A percentile compares a stretch with the other conserved stretches of the same genome.
Evolutionary conservation across 306 rosid genomes (phyloP).

Genomic region (Oemleria cerasiformis): DNA sequence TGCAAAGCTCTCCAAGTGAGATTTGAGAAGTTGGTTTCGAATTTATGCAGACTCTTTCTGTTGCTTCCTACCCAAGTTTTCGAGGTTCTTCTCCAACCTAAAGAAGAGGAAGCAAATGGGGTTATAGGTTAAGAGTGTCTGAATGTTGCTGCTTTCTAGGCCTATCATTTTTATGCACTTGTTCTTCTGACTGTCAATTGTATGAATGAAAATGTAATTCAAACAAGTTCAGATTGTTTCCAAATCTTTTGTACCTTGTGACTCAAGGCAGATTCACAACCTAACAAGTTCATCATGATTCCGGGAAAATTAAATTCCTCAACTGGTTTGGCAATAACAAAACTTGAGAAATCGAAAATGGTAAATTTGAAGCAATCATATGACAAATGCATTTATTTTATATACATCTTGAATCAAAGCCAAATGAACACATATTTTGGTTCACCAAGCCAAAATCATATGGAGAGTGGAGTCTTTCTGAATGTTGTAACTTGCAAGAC

Average conservation of each 20-base stretch:
- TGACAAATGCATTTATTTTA: neutral
- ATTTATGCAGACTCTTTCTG: neutral
- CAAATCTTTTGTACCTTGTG: neutral
- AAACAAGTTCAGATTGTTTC: neutral
- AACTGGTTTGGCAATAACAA: neutral
- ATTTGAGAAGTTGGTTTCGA: slow-evolving; percentile 14
- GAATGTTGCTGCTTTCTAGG: neutral
- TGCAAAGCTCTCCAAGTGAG: slow-evolving; percentile 10
- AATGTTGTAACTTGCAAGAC: slow-evolving; percentile 16
- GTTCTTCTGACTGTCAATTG: neutral
- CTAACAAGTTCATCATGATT: neutral
- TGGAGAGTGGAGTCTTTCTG: slow-evolving; percentile 34
- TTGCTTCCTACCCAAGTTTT: slow-evolving; percentile 11
- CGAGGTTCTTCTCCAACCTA: slow-evolving; percentile 7
- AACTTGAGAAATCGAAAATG: neutral
- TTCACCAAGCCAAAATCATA: slow-evolving; percentile 14
- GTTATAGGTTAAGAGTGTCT: neutral
- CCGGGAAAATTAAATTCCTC: neutral
- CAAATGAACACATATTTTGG: neutral
- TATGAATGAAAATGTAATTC: neutral
- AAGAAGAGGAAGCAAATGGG: neutral
- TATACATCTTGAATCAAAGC: neutral
- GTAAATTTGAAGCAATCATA: neutral
- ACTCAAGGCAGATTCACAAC: neutral
- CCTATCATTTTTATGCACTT: neutral